Conservation (phyloP, 768 basidiomycete genomes). For the Lactarius quietus region DNA sequence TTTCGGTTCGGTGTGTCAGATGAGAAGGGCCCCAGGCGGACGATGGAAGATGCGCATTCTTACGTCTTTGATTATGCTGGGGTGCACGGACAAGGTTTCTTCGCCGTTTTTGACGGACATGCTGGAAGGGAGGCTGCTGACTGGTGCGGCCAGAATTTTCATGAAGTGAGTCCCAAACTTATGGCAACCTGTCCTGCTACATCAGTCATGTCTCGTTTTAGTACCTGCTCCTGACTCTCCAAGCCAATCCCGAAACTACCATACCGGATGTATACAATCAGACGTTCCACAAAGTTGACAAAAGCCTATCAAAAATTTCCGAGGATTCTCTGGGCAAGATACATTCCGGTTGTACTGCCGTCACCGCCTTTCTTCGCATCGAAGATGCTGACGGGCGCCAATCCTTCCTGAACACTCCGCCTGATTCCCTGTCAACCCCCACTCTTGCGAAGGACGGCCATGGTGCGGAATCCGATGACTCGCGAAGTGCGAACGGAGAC, state of each 20-base stretch:
- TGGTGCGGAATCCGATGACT: constrained; percentile 6
- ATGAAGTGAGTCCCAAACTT: constrained; percentile 55
- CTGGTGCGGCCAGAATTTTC: constrained; percentile 97
- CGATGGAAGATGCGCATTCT: constrained; percentile 97
- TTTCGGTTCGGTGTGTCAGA: constrained; percentile 61
- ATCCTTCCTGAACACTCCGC: constrained; percentile 46
- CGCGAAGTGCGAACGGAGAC: constrained; percentile 15
- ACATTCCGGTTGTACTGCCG: constrained; percentile 95
- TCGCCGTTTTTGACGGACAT: constrained; percentile 97
- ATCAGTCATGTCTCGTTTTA: constrained; percentile 28
- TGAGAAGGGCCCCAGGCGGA: constrained; percentile 84
- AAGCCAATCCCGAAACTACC: constrained; percentile 48
- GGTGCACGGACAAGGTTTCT: constrained; percentile 94
- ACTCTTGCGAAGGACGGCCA: constrained; percentile 6
- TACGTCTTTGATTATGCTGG: constrained; percentile 93
- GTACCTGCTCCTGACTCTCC: constrained; percentile 70
- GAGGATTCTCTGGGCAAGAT: constrained; percentile 88
- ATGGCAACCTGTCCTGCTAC: background rate
- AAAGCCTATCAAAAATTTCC: constrained; percentile 74
- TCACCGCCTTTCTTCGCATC: constrained; percentile 89
- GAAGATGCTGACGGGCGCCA: constrained; percentile 79
- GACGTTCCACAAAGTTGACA: constrained; percentile 93
- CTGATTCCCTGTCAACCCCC: constrained; percentile 4
- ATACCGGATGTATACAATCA: constrained; percentile 90
- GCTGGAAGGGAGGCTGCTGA: constrained; percentile 98